Evolutionary conservation across 2,329 filamentous ascomycete species (phyloP), one percentile per base, ranked within the genome.

Genomic region (Clarireedia paspali): DNA sequence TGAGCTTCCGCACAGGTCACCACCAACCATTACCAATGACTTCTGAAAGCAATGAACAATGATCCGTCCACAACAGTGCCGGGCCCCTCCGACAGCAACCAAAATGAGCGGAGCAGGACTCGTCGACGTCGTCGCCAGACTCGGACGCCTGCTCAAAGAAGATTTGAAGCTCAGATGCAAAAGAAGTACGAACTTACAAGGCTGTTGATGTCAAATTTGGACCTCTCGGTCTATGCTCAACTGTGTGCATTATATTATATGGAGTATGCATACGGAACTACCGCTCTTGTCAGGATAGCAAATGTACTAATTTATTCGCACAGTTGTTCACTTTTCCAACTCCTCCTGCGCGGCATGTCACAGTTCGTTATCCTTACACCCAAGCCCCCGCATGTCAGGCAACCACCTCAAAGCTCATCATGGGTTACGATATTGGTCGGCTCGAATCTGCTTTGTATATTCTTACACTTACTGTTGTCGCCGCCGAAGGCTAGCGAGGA

Each of bases 231-330:
- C 49, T 84, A 83, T 68, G 80, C 78, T 42, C 82, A 87, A 72
- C 73, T 87, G 56, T 84, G 81, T 64, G 76, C 79, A 45, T 64
- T 87, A 63, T 88, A 88, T 68, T 87, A 87, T 68, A 82, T 87
- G 79, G 84, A 88, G 84, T 87, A 74, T 55, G 78, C 20, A 14
- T 24, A 26, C 20, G 68, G n/a, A 44, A 44, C 36, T 9, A 15
- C 26, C 10, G 34, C 12, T 10, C n/a, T 2, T 14, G 20, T 24
- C 9, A 9, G 17, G 6, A 15, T 24, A 26, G 23, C 40, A 40
- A 34, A 14, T 39, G 36, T 53, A 9, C 58, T 61, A 59, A 63
- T 30, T 30, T 10, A 30, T 30, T 30, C 30, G 4, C 40, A 40
- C 60, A 87, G 84, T 66, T 85, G 82, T 67, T 87, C 83, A 34